A percentile compares a stretch with the other conserved stretches of the same genome.
These are phyloP conservation scores for Ophiobolus disseminans DNA, from an alignment of 2,329 filamentous ascomycete species.

Conservation along the genomic window DNA sequence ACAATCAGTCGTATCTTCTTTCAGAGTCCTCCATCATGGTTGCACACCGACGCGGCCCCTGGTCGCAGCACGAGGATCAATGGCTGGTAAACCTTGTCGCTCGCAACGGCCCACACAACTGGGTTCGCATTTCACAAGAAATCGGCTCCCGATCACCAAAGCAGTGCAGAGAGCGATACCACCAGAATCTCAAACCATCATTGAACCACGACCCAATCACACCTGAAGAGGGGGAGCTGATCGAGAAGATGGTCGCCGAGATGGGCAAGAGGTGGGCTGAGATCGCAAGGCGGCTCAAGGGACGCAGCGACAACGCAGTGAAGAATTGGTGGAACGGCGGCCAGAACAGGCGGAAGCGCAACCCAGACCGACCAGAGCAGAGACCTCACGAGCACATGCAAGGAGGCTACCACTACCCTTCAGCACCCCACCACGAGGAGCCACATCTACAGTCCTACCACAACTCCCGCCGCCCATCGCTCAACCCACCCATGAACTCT, in stretches of 20 bases:
- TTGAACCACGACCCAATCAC: conserved; percentile 79
- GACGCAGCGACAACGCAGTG: conserved; percentile 91
- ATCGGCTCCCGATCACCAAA: conserved; percentile 84
- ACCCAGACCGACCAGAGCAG: conserved; percentile 42
- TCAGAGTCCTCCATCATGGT: conserved; percentile 47
- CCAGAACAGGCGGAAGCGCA: conserved; percentile 75
- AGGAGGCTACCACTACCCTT: conserved; percentile 38
- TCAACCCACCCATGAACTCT: conserved; percentile 35
- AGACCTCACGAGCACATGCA: conserved; percentile 38
- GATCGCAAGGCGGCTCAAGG: conserved; percentile 80
- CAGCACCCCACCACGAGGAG: conserved; percentile 35
- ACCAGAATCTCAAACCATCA: conserved; percentile 90
- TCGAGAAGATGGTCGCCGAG: conserved; percentile 77
- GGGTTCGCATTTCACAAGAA: conserved; percentile 82
- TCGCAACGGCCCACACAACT: conserved; percentile 79
- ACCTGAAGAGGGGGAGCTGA: conserved; percentile 75
- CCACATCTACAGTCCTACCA: conserved; percentile 36
- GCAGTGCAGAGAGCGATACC: conserved; percentile 92
- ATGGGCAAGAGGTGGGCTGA: conserved; percentile 93
- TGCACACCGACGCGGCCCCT: conserved; percentile 77
- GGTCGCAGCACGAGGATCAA: conserved; percentile 79
- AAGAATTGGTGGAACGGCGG: conserved; percentile 99
- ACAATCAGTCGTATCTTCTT: not conserved
- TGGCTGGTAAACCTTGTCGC: conserved; percentile 74
- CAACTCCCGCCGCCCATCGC: conserved; percentile 36